Percentiles rank a stretch among this genome's conserved stretches.
phyloP scores from a whole-genome alignment of 176 grass and related monocot genomes.

The Oryza meridionalis region DNA sequence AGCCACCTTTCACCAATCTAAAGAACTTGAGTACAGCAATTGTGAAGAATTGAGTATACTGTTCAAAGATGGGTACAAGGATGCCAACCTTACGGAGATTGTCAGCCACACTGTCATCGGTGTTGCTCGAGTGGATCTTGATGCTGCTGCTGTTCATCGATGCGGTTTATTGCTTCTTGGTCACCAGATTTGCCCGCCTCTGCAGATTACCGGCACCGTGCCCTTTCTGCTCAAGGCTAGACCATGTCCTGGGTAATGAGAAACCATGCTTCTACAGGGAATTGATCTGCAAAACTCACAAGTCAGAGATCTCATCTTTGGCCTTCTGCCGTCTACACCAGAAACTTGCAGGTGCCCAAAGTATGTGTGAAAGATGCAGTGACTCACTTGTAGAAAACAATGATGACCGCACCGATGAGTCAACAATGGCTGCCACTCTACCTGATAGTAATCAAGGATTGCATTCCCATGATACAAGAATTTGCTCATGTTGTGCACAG shows the following conservation, averaged over 20 bases:
- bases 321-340: slow-evolving; percentile 73
- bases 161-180: slow-evolving; percentile 64
- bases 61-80: slow-evolving; percentile 43
- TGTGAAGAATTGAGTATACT: neutral
- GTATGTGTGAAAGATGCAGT: slow-evolving; percentile 67
- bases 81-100: slow-evolving; percentile 38
- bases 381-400: slow-evolving; percentile 34
- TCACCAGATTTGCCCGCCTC: slow-evolving; percentile 71
- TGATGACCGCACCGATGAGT: slow-evolving; percentile 21
- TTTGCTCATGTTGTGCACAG: slow-evolving; percentile 62
- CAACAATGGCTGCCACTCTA: neutral
- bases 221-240: slow-evolving; percentile 75
- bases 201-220: slow-evolving; percentile 77
- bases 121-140: slow-evolving; percentile 80
- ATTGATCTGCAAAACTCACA: slow-evolving; percentile 79
- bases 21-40: neutral
- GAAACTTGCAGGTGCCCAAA: slow-evolving; percentile 56
- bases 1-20: slow-evolving; percentile 30
- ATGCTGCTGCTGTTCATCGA: slow-evolving; percentile 78
- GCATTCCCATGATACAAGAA: slow-evolving; percentile 21
- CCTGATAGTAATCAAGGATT: slow-evolving; percentile 6
- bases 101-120: slow-evolving; percentile 54
- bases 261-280: slow-evolving; percentile 81
- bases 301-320: slow-evolving; percentile 80
- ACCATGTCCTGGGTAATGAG: slow-evolving; percentile 75